Conservation (phyloP, 2,329 filamentous ascomycete genomes). For the Pseudonectria buxi region DNA sequence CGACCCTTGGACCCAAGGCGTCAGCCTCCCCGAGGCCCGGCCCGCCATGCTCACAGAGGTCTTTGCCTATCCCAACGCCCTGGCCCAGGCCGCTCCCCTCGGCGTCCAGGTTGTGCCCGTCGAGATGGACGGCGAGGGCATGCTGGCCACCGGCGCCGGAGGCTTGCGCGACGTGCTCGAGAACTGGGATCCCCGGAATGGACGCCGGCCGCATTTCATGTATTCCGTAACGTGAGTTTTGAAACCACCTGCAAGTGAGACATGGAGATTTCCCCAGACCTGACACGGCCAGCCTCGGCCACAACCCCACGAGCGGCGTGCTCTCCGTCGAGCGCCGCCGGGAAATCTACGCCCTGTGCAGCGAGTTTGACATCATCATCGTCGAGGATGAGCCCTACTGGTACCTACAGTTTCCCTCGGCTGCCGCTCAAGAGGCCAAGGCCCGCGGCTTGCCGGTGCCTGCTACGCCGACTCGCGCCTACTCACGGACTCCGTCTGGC, state of each 20-base stretch:
- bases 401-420: slow-evolving; percentile 83
- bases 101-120: slow-evolving; percentile 70
- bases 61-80: slow-evolving; percentile 73
- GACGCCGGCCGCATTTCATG: slow-evolving; percentile 73
- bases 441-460: slow-evolving; percentile 33
- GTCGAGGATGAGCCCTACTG: slow-evolving; percentile 94
- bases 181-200: slow-evolving; percentile 71
- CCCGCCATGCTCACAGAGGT: slow-evolving; percentile 74
- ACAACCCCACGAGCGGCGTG: slow-evolving; percentile 78
- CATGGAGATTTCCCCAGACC: not conserved
- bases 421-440: slow-evolving; percentile 45
- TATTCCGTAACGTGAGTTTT: slow-evolving; percentile 87
- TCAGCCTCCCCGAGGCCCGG: slow-evolving; percentile 60
- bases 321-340: slow-evolving; percentile 66
- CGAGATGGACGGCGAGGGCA: slow-evolving; percentile 70
- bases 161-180: slow-evolving; percentile 71
- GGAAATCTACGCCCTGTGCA: slow-evolving; percentile 74
- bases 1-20: slow-evolving; percentile 65
- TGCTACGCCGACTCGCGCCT: slow-evolving; percentile 23
- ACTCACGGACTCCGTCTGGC: slow-evolving; percentile 44
- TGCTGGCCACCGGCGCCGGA: slow-evolving; percentile 66
- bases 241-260: no score
- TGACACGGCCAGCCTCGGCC: slow-evolving; percentile 44
- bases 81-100: slow-evolving; percentile 58
- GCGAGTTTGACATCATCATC: slow-evolving; percentile 82